Evolutionary conservation across 2,329 filamentous ascomycete genomes (phyloP).

Genomic region (Verticillium alfalfae): DNA sequence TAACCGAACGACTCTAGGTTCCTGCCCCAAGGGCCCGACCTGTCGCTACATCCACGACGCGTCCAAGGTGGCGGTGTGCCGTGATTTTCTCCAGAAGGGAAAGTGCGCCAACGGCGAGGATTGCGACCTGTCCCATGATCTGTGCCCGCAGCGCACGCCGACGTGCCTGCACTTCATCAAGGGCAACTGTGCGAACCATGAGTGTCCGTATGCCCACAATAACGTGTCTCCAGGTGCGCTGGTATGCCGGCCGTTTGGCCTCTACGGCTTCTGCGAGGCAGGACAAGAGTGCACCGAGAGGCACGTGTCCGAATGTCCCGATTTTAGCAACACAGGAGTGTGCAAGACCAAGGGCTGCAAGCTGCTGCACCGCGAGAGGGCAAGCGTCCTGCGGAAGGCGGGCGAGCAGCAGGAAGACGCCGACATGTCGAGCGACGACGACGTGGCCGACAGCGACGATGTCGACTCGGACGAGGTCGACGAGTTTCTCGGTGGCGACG

Average conservation of each 20-base stretch:
- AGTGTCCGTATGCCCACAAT: constrained; percentile 84
- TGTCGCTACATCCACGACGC: constrained; percentile 84
- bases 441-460: constrained; percentile 67
- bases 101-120: constrained; percentile 69
- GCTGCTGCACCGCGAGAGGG: constrained; percentile 81
- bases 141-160: constrained; percentile 77
- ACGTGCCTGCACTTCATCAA: constrained; percentile 86
- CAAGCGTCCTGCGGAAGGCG: constrained; percentile 66
- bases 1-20: constrained; percentile 57
- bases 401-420: constrained; percentile 40
- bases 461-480: constrained; percentile 72
- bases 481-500: constrained; percentile 51
- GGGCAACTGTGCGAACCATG: constrained; percentile 80
- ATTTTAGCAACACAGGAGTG: constrained; percentile 84
- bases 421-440: constrained; percentile 76
- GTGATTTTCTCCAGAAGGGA: constrained; percentile 75
- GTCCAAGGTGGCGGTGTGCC: constrained; percentile 84
- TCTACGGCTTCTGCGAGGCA: constrained; percentile 82
- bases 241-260: constrained; percentile 80
- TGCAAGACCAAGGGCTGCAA: constrained; percentile 81
- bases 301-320: constrained; percentile 89
- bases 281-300: constrained; percentile 72
- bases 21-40: constrained; percentile 72
- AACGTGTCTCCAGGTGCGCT: constrained; percentile 69
- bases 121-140: constrained; percentile 88